Percentiles rank a stretch among this genome's conserved stretches.
These are phyloP conservation scores for Ceratocystis smalleyi DNA, from an alignment of 2,329 filamentous ascomycete species.

Conservation along the genomic window DNA sequence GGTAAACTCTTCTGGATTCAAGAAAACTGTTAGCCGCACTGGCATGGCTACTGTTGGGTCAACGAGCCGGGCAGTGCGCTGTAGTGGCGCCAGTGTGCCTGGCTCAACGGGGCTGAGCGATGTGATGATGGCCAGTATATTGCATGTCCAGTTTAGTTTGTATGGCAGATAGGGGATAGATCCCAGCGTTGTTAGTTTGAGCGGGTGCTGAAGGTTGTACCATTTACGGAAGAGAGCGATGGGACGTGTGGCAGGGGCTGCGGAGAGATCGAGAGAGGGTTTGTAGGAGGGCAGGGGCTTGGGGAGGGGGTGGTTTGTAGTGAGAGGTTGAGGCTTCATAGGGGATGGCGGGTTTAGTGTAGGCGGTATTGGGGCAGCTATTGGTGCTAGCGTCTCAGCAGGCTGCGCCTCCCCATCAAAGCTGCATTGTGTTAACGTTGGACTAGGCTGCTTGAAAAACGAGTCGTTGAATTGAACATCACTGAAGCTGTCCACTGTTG, in stretches of 20 bases:
- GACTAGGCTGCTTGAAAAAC: slow-evolving; percentile 9
- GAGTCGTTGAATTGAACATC: slow-evolving; percentile 14
- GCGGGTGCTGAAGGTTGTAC: slow-evolving; percentile 28
- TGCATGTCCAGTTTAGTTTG: slow-evolving; percentile 43
- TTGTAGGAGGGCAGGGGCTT: slow-evolving; percentile 5
- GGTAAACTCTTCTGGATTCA: slow-evolving; percentile 35
- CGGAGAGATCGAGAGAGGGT: neutral
- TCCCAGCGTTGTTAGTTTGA: slow-evolving; percentile 37
- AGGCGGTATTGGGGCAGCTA: neutral
- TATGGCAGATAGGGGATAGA: slow-evolving; percentile 38
- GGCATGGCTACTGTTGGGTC: slow-evolving; percentile 38
- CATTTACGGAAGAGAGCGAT: slow-evolving; percentile 29
- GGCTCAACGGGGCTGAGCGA: slow-evolving; percentile 34
- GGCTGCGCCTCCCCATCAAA: neutral
- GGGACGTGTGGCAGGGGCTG: slow-evolving; percentile 17
- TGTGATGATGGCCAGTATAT: slow-evolving; percentile 36
- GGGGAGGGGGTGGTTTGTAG: slow-evolving; percentile 23
- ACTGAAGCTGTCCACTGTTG: slow-evolving; percentile 6
- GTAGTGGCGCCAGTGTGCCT: slow-evolving; percentile 34
- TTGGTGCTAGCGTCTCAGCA: neutral
- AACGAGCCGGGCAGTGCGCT: slow-evolving; percentile 35
- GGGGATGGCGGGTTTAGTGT: neutral
- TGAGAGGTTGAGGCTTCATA: slow-evolving; percentile 15
- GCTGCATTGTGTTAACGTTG: neutral
- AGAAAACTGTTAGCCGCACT: slow-evolving; percentile 38